Evolutionary conservation across 2,329 filamentous ascomycete species (phyloP).

Genomic region (Neofusicoccum laricinum): DNA sequence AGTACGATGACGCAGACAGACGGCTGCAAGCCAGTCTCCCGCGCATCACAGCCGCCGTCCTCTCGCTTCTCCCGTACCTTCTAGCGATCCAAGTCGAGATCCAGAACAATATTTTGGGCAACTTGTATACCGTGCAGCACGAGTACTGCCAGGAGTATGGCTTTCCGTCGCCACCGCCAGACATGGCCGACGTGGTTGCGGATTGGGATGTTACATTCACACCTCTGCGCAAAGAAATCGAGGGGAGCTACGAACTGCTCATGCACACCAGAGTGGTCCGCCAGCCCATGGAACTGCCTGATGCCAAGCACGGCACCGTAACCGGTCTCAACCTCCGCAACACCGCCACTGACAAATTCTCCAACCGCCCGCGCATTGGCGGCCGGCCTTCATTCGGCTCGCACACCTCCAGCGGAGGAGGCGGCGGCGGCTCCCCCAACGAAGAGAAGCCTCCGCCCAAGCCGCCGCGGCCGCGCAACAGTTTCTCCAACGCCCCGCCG

Average conservation of each 20-base stretch:
- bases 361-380: slow-evolving; percentile 20
- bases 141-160: slow-evolving; percentile 67
- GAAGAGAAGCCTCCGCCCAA: slow-evolving; percentile 11
- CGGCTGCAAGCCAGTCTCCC: slow-evolving; percentile 71
- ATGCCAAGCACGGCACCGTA: slow-evolving; percentile 43
- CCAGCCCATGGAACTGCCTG: slow-evolving; percentile 51
- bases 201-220: slow-evolving; percentile 64
- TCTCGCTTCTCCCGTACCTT: slow-evolving; percentile 71
- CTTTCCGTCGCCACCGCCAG: slow-evolving; percentile 69
- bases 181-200: slow-evolving; percentile 68
- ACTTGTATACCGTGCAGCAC: slow-evolving; percentile 75
- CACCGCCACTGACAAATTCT: slow-evolving; percentile 27
- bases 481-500: slow-evolving; percentile 5
- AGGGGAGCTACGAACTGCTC: slow-evolving; percentile 60
- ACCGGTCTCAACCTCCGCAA: slow-evolving; percentile 50
- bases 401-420: background rate
- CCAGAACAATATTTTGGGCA: slow-evolving; percentile 72
- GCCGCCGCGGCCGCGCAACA: slow-evolving; percentile 8
- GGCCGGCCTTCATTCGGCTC: slow-evolving; percentile 26
- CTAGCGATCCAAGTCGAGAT: slow-evolving; percentile 69
- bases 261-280: slow-evolving; percentile 65
- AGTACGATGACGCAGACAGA: slow-evolving; percentile 72
- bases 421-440: background rate
- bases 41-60: slow-evolving; percentile 65
- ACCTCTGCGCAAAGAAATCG: slow-evolving; percentile 63